Percentiles rank a stretch among this genome's conserved stretches.
phyloP scores from a whole-genome alignment of 2,329 filamentous ascomycete genomes.

The Colletotrichum sp. region DNA sequence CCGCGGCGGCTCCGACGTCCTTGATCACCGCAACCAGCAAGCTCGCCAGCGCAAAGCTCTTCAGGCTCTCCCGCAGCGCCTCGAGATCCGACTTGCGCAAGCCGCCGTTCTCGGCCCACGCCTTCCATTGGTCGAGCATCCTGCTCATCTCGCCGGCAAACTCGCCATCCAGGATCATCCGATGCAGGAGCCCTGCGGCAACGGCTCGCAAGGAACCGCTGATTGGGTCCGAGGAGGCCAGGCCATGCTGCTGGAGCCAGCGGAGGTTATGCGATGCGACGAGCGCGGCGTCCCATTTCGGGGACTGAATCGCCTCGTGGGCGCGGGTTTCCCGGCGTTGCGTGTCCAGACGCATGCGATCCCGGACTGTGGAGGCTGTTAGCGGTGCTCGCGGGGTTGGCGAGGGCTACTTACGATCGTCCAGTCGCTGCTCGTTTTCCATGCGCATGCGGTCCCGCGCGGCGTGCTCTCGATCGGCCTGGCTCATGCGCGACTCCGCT shows the following conservation, averaged over 20 bases:
- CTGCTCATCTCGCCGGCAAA: constrained; percentile 44
- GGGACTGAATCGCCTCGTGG: constrained; percentile 57
- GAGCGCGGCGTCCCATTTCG: constrained; percentile 54
- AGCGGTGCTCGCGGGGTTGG: not conserved
- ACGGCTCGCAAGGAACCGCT: constrained; percentile 39
- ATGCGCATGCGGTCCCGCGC: constrained; percentile 42
- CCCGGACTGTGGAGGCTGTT: constrained; percentile 39
- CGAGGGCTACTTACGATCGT: constrained; percentile 46
- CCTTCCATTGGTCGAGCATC: constrained; percentile 54
- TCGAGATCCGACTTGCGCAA: constrained; percentile 53
- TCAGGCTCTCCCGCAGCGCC: constrained; percentile 36
- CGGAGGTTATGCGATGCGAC: constrained; percentile 48
- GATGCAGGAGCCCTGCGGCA: constrained; percentile 53
- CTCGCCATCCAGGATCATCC: constrained; percentile 55
- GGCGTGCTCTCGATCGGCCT: constrained; percentile 45
- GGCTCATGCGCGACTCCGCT: constrained; percentile 49
- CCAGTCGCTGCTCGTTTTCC: constrained; percentile 48
- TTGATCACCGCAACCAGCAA: constrained; percentile 53
- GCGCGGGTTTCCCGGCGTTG: constrained; percentile 51
- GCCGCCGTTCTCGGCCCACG: constrained; percentile 60
- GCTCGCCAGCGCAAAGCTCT: constrained; percentile 52
- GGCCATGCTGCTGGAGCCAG: constrained; percentile 41
- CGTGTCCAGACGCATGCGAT: constrained; percentile 39
- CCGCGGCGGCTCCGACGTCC: constrained; percentile 47
- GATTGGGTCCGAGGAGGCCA: constrained; percentile 17